Evolutionary conservation across 106 monocot genomes (phyloP).

Genomic region (Acanthochlamys bracteata): DNA sequence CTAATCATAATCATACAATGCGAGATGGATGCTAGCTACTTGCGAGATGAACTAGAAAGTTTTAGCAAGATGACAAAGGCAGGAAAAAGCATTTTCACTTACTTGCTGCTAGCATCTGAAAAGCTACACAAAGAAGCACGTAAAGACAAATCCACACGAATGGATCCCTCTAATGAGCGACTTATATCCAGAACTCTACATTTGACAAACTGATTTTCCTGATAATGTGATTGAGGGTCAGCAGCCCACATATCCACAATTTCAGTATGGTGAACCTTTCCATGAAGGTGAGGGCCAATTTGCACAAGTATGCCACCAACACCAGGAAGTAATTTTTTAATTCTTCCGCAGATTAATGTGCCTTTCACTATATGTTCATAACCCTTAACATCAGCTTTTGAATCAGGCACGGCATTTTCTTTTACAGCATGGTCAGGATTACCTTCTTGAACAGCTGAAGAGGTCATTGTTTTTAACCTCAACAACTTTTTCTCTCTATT

Average conservation of each 20-base stretch:
- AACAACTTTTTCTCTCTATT: constrained; percentile 58
- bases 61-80: too few species aligned
- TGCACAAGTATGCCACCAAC: constrained; percentile 83
- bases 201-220: constrained; percentile 83
- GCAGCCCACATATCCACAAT: constrained; percentile 50
- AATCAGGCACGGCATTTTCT: not conserved
- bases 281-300: constrained; percentile 81
- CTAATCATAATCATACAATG: too few species aligned
- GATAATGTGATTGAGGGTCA: constrained; percentile 48
- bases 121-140: constrained; percentile 23
- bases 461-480: constrained; percentile 22
- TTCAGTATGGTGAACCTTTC: constrained; percentile 87
- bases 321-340: constrained; percentile 76
- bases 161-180: constrained; percentile 39
- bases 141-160: constrained; percentile 83
- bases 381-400: constrained; percentile 3
- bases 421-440: not conserved
- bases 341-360: constrained; percentile 63
- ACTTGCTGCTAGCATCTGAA: not conserved
- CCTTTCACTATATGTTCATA: constrained; percentile 43
- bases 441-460: not conserved
- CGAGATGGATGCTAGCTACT: too few species aligned
- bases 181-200: constrained; percentile 69
- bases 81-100: too few species aligned
- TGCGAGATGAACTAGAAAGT: too few species aligned